Conservation (phyloP, 2,329 filamentous ascomycete genomes). For the Verticillium nubilum region DNA sequence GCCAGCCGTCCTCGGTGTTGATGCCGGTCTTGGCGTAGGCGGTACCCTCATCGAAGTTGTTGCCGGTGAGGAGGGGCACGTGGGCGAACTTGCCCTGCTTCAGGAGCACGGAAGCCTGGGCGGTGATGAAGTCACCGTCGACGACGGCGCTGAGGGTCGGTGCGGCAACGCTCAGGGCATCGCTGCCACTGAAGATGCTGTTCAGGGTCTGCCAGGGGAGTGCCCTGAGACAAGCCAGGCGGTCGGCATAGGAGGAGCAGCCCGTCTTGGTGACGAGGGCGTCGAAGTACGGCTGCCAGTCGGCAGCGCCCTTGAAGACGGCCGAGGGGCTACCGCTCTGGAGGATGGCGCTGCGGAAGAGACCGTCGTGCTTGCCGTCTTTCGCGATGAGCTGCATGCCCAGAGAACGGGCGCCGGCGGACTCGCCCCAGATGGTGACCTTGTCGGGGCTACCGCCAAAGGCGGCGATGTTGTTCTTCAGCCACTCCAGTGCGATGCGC, state of each 20-base stretch:
- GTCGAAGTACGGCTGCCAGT: conserved; percentile 14
- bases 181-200: conserved; percentile 19
- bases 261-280: conserved; percentile 9
- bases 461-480: conserved; percentile 42
- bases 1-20: conserved; percentile 49
- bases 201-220: conserved; percentile 24
- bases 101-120: conserved; percentile 44
- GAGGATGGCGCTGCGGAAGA: conserved; percentile 48
- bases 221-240: conserved; percentile 23
- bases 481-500: conserved; percentile 41
- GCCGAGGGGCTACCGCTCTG: conserved; percentile 37
- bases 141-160: conserved; percentile 17
- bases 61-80: conserved; percentile 58
- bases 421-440: conserved; percentile 50
- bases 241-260: conserved; percentile 12
- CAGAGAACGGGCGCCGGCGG: conserved; percentile 44
- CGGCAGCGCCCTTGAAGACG: conserved; percentile 11
- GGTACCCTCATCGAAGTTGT: conserved; percentile 60
- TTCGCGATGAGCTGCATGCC: conserved; percentile 46
- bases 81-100: conserved; percentile 53
- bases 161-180: conserved; percentile 11
- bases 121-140: conserved; percentile 36
- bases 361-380: conserved; percentile 43
- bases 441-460: conserved; percentile 42
- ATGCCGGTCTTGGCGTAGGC: conserved; percentile 47